Evolutionary conservation across 345 rosid species (phyloP).

Genomic region (Heritiera littoralis): DNA sequence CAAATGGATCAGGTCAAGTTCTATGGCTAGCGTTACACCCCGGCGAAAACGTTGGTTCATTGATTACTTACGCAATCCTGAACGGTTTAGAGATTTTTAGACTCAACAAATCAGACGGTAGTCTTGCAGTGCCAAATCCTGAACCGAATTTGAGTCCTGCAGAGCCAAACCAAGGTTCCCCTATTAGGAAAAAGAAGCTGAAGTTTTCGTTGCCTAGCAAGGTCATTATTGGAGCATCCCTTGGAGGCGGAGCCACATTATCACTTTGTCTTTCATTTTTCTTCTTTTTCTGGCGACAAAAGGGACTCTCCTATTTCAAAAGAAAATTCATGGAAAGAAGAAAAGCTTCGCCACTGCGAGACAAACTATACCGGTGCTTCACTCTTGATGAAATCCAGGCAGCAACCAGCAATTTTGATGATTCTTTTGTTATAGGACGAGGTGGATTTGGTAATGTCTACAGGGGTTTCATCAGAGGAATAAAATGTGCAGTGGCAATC

Average conservation of each 20-base stretch:
- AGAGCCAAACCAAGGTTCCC: too few relatives aligned
- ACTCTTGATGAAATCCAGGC: slow-evolving; percentile 4
- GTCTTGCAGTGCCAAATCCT: slow-evolving; percentile 42
- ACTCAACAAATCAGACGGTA: not conserved
- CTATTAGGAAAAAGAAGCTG: too few relatives aligned
- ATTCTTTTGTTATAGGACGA: slow-evolving; percentile 30
- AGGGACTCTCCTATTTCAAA: not conserved
- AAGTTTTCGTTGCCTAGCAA: not conserved
- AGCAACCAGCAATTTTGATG: slow-evolving; percentile 34
- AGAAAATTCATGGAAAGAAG: not conserved
- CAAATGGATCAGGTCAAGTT: not conserved
- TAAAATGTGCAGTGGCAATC: slow-evolving; percentile 34
- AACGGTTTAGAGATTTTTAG: slow-evolving; percentile 49
- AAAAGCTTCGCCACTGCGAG: not conserved
- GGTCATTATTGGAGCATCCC: not conserved
- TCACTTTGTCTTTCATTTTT: not conserved
- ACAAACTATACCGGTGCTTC: not conserved
- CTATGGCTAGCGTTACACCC: slow-evolving; percentile 35
- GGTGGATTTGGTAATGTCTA: slow-evolving; percentile 38
- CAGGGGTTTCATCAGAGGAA: slow-evolving; percentile 32
- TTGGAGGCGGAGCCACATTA: not conserved
- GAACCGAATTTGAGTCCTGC: not conserved
- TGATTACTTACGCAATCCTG: slow-evolving; percentile 30
- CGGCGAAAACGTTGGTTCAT: not conserved
- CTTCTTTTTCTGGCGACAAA: not conserved